These are phyloP conservation scores for Ilyonectria destructans DNA, from an alignment of 2,329 filamentous ascomycete species.

Conservation along the genomic window DNA sequence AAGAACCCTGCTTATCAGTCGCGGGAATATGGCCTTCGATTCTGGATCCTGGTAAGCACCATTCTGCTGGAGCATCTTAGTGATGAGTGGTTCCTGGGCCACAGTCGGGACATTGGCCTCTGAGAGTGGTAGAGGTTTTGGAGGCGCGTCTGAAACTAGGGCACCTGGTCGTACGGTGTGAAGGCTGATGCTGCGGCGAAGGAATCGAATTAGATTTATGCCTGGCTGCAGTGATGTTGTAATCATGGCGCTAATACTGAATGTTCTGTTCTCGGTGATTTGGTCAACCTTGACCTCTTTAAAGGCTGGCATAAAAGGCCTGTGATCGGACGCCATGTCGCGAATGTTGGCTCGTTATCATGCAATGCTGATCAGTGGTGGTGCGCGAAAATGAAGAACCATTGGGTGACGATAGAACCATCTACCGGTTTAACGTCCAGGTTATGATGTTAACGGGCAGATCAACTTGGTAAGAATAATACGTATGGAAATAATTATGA, in stretches of 20 bases:
- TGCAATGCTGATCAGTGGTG: no score
- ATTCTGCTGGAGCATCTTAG: conserved; percentile 36
- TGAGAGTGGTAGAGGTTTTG: conserved; percentile 41
- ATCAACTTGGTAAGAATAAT: no score
- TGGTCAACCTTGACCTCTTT: conserved; percentile 53
- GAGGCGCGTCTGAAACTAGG: conserved; percentile 32
- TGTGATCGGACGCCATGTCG: conserved; percentile 39
- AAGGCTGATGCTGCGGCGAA: conserved; percentile 60
- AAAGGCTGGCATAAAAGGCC: conserved; percentile 42
- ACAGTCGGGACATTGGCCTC: conserved; percentile 39
- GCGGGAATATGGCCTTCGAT: conserved; percentile 26
- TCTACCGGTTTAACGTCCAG: no score
- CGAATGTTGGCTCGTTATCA: no score
- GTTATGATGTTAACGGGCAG: no score
- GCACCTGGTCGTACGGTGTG: conserved; percentile 43
- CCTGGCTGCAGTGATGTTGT: conserved; percentile 67
- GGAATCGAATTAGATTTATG: conserved; percentile 66
- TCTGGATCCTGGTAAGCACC: conserved; percentile 16
- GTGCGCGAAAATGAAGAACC: no score
- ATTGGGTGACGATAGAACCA: no score
- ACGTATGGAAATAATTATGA: no score
- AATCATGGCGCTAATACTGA: conserved; percentile 69
- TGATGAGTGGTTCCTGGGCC: conserved; percentile 27
- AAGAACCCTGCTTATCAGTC: conserved; percentile 46
- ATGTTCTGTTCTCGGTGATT: conserved; percentile 56